phyloP scores from a whole-genome alignment of 768 basidiomycete species.

The Pisolithus sp. region DNA sequence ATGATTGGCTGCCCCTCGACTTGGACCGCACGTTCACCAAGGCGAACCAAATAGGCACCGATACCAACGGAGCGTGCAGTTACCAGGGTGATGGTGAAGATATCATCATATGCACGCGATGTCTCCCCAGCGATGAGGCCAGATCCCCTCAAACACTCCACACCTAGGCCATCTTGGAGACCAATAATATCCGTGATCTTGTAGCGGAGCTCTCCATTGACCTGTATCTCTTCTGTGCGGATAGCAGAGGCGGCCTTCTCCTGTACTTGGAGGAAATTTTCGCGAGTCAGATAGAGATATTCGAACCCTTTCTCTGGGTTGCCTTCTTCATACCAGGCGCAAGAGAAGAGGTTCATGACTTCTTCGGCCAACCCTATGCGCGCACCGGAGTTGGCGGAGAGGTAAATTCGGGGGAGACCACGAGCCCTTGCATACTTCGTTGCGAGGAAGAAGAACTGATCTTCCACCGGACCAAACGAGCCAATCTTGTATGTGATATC shows the following conservation, averaged over 20 bases:
- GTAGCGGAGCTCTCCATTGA: slow-evolving; percentile 80
- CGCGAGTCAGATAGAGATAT: slow-evolving; percentile 93
- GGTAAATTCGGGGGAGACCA: slow-evolving; percentile 92
- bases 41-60: slow-evolving; percentile 95
- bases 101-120: slow-evolving; percentile 96
- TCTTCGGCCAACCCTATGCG: slow-evolving; percentile 96
- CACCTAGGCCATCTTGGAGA: slow-evolving; percentile 94
- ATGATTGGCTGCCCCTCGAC: slow-evolving; percentile 99
- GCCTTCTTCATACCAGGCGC: slow-evolving; percentile 77
- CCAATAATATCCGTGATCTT: slow-evolving; percentile 97
- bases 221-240: slow-evolving; percentile 78
- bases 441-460: slow-evolving; percentile 93
- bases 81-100: slow-evolving; percentile 98
- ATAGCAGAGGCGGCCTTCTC: slow-evolving; percentile 78
- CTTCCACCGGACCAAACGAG: slow-evolving; percentile 93
- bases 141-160: slow-evolving; percentile 92
- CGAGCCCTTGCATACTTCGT: slow-evolving; percentile 86
- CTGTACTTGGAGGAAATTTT: slow-evolving; percentile 83
- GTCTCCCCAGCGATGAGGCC: slow-evolving; percentile 99
- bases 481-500: slow-evolving; percentile 99
- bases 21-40: slow-evolving; percentile 96
- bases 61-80: slow-evolving; percentile 99
- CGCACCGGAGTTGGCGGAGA: slow-evolving; percentile 98
- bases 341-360: slow-evolving; percentile 78
- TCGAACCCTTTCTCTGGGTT: slow-evolving; percentile 93